phyloP scores from a whole-genome alignment of 2,329 filamentous ascomycete species.

The Orbilia brochopaga region DNA sequence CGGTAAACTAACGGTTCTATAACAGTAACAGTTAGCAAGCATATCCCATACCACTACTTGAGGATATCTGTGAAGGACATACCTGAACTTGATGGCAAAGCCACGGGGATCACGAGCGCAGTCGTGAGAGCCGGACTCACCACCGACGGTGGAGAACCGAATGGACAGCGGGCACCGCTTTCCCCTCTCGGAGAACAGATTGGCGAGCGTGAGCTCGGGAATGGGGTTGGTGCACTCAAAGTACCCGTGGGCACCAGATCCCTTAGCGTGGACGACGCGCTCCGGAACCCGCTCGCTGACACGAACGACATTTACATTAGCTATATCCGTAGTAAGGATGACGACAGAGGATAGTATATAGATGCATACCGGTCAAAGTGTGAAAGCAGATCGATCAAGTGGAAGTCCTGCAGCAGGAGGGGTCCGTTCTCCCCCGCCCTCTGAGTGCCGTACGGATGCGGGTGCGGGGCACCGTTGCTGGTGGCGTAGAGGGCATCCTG shows the following conservation, averaged over 20 bases:
- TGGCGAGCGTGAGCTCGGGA: conserved; percentile 63
- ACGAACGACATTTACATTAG: neutral
- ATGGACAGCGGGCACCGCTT: conserved; percentile 72
- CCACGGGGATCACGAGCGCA: conserved; percentile 74
- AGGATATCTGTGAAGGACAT: neutral
- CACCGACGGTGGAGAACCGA: conserved; percentile 77
- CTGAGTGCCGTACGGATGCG: conserved; percentile 67
- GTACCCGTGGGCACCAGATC: conserved; percentile 60
- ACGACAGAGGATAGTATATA: conserved; percentile 9
- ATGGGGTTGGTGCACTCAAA: conserved; percentile 63
- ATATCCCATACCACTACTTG: neutral
- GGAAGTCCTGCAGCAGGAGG: conserved; percentile 69
- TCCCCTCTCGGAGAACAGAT: conserved; percentile 66
- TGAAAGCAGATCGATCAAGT: conserved; percentile 68
- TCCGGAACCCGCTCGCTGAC: conserved; percentile 62
- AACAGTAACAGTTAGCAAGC: neutral
- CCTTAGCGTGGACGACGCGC: conserved; percentile 57
- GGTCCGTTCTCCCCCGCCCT: conserved; percentile 66
- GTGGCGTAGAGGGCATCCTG: conserved; percentile 62
- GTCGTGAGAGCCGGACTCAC: conserved; percentile 74
- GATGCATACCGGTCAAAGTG: conserved; percentile 61
- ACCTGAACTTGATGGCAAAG: conserved; percentile 71
- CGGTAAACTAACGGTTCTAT: conserved; percentile 41
- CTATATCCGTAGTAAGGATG: conserved; percentile 6
- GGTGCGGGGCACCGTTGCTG: conserved; percentile 65